Conservation (phyloP, 1,139 yeast genomes). For the Debaryomyces udenii region DNA sequence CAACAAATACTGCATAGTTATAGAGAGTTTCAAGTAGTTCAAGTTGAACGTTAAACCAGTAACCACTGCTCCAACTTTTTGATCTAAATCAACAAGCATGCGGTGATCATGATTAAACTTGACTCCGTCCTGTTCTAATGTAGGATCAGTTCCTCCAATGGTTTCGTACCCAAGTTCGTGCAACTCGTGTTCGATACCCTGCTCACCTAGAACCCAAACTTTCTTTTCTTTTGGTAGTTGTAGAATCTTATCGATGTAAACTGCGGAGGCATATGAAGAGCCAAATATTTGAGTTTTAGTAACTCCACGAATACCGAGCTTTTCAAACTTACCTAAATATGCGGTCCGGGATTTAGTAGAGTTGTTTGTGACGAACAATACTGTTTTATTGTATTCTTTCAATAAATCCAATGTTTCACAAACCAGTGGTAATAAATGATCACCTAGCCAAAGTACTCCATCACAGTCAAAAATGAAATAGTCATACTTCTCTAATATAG, state of each 20-base stretch:
- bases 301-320: conserved; percentile 68
- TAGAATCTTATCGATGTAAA: conserved; percentile 77
- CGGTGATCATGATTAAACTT: conserved; percentile 38
- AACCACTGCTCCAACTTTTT: conserved; percentile 80
- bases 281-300: conserved; percentile 81
- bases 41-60: conserved; percentile 80
- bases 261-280: conserved; percentile 88
- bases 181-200: conserved; percentile 48
- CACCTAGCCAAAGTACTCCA: conserved; percentile 54
- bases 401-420: conserved; percentile 42
- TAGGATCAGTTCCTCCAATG: conserved; percentile 45
- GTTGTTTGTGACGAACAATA: conserved; percentile 91
- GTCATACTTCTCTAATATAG: conserved; percentile 35
- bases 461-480: conserved; percentile 51
- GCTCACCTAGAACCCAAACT: conserved; percentile 52
- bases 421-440: conserved; percentile 45
- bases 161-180: conserved; percentile 46
- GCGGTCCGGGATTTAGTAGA: conserved; percentile 85
- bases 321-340: conserved; percentile 73
- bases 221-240: conserved; percentile 63
- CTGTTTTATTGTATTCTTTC: conserved; percentile 51
- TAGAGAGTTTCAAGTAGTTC: conserved; percentile 79
- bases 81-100: conserved; percentile 54
- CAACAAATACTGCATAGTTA: conserved; percentile 76
- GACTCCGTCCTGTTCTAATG: conserved; percentile 32